A percentile compares a stretch with the other conserved stretches of the same genome.
Conservation (phyloP, 345 rosid species). For the Microthlaspi erraticum region DNA sequence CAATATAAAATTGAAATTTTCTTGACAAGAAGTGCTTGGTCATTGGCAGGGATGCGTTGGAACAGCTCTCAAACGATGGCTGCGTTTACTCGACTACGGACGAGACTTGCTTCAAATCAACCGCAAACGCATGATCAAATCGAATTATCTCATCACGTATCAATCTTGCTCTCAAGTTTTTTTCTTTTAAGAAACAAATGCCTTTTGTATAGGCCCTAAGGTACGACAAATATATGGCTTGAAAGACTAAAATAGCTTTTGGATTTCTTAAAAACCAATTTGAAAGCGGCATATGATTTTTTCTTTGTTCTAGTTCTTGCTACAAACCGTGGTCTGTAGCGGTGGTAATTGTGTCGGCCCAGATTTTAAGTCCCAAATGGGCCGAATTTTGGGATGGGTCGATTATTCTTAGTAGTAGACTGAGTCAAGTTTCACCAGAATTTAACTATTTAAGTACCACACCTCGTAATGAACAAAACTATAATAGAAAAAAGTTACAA, state of each 20-base stretch:
- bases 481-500: background rate
- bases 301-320: conserved; percentile 7
- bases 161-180: conserved; percentile 23
- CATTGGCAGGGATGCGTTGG: conserved; percentile 70
- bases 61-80: conserved; percentile 62
- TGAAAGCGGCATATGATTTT: background rate
- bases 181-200: background rate
- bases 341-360: background rate
- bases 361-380: background rate
- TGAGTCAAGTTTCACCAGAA: background rate
- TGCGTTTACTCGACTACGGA: conserved; percentile 66
- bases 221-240: conserved; percentile 20
- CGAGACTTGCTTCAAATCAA: conserved; percentile 71
- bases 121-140: conserved; percentile 56
- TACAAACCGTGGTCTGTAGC: background rate
- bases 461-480: background rate
- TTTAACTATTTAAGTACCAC: background rate
- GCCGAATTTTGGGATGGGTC: conserved; percentile 15
- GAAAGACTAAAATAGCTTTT: conserved; percentile 1
- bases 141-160: background rate
- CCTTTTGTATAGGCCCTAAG: conserved; percentile 21
- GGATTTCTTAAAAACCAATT: conserved; percentile 9
- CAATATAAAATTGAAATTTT: background rate
- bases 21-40: conserved; percentile 21
- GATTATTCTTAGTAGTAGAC: background rate